Evolutionary conservation across 2,329 filamentous ascomycete species (phyloP).

Genomic region (Penicillium sp.): DNA sequence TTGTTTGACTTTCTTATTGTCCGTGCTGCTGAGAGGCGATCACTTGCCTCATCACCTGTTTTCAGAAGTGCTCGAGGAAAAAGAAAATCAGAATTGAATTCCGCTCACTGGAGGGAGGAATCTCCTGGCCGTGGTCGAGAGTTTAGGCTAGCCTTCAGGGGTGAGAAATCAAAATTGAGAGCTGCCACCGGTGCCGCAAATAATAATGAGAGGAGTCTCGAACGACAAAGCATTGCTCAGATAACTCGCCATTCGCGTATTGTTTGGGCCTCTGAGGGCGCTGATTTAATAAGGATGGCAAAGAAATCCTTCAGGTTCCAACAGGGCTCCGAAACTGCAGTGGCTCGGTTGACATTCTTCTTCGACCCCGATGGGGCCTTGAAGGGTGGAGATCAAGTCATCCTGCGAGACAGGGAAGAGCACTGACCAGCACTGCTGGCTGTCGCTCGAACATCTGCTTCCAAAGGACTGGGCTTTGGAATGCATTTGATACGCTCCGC

Average conservation of each 20-base stretch:
- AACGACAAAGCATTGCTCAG: background rate
- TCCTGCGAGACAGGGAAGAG: background rate
- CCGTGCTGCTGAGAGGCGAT: background rate
- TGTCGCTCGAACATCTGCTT: background rate
- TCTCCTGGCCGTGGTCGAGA: background rate
- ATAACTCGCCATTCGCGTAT: background rate
- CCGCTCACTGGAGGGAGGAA: background rate
- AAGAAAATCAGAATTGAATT: no score
- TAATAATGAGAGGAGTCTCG: background rate
- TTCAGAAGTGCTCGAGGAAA: background rate
- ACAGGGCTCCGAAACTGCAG: background rate
- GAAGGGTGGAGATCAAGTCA: background rate
- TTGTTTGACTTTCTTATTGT: constrained; percentile 2
- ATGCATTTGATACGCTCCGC: background rate
- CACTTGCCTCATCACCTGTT: background rate
- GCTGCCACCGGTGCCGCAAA: no score
- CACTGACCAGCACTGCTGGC: constrained; percentile 1
- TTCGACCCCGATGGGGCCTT: background rate
- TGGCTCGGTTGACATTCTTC: background rate
- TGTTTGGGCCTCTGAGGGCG: background rate
- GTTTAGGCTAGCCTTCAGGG: background rate
- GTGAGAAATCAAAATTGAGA: background rate
- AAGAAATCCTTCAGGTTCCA: background rate
- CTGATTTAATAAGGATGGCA: background rate
- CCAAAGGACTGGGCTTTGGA: background rate